Percentiles rank a stretch among this genome's conserved stretches.
Evolutionary conservation across 2,329 filamentous ascomycete genomes (phyloP).

Genomic region (Trichophyton simii): DNA sequence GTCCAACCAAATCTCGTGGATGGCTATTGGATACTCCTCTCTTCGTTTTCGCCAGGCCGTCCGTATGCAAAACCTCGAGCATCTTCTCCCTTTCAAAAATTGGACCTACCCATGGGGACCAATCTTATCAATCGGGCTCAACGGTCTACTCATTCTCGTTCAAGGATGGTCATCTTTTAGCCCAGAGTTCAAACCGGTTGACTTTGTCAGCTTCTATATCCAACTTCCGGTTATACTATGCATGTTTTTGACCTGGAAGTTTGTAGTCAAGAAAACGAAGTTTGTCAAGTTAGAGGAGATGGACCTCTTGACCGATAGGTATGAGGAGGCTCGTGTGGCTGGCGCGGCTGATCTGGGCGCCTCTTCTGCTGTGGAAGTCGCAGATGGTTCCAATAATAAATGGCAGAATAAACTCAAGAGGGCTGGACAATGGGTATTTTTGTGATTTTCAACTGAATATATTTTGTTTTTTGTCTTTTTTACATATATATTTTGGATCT

Average conservation of each 20-base stretch:
- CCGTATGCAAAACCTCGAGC: conserved; percentile 45
- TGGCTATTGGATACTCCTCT: conserved; percentile 50
- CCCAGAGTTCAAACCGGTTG: conserved; percentile 44
- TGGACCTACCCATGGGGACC: conserved; percentile 55
- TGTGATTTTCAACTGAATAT: conserved; percentile 16
- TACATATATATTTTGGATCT: neutral
- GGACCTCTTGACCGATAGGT: conserved; percentile 41
- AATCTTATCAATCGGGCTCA: conserved; percentile 44
- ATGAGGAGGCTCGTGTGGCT: conserved; percentile 10
- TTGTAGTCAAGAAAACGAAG: conserved; percentile 34
- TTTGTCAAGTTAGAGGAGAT: conserved; percentile 37
- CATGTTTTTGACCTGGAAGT: conserved; percentile 46
- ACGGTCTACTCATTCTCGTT: conserved; percentile 48
- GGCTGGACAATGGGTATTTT: conserved; percentile 30
- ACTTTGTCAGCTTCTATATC: conserved; percentile 53
- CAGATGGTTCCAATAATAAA: neutral
- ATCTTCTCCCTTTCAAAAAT: conserved; percentile 52
- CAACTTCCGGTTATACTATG: conserved; percentile 49
- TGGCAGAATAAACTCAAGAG: conserved; percentile 19
- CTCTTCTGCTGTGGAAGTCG: neutral
- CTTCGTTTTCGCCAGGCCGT: conserved; percentile 52
- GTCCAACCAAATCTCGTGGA: conserved; percentile 55
- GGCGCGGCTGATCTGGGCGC: neutral
- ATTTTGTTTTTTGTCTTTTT: neutral
- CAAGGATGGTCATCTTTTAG: conserved; percentile 51